Base-by-base conservation (phyloP, 495 filamentous ascomycete species). In the Penicillium simplicissimum region DNA sequence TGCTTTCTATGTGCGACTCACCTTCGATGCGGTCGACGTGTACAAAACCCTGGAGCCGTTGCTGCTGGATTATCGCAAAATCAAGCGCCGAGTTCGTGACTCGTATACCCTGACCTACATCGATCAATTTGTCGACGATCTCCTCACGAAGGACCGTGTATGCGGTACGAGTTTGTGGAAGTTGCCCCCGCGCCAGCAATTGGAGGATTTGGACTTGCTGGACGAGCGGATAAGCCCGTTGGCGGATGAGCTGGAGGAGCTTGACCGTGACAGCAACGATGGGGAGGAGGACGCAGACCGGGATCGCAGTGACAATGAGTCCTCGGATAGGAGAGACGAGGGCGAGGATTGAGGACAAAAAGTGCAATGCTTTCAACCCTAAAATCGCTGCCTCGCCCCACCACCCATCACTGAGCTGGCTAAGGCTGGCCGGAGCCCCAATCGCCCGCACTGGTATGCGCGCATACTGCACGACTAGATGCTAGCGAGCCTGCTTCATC, bases 81-180 rank as follows among this genome's bases (percentile, higher is more conserved):
- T 99, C 71, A 85, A 87, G 72, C 73, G 91, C 57, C 82, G 90
- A 57, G 86, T 87, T 4, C 83, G 90, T 59, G 87, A 86, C 47
- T 91, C 92, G 4, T 83, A 80, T 55, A 81, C 76, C 21, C 72
- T 98, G 48, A 93, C 91, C 42, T 90, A 84, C 70, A 84, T 99
- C 81, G 95, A 99, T 76, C 88, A 91, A 70, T 98, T 99, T 69
- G 83, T 98, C 53, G 95, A 98, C 76, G 91, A 96, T 62, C 76
- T 99, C 57, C 77, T 99, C 57, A 91, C 87, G 0, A 96, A 96
- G 76, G 90, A 96, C 57, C 83, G 95, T 61, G 87, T 96, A 1
- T 98, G 93, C 65, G 93, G 87, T 48, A 97, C 96, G 10, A 96
- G 88, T 69, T 69, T 99, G 58, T 96, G 92, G 88, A 96, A 96